Base-by-base conservation (phyloP, 2,329 filamentous ascomycete genomes). In the Westerdykella sp. region DNA sequence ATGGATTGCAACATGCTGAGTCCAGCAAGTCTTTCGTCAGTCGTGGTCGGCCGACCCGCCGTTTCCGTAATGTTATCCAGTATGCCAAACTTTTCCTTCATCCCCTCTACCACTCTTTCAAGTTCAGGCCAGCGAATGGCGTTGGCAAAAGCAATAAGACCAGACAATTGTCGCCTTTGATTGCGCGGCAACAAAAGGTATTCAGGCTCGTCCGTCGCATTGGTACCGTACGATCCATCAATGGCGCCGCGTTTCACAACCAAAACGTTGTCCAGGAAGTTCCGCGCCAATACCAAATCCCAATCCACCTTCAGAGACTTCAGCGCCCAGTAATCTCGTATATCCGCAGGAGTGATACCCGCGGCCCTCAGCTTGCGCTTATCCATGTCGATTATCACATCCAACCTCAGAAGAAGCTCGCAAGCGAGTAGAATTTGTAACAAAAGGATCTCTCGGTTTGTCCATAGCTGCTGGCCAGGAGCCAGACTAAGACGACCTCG, bases 361-460 rank as follows among this genome's bases (percentile, higher is more conserved):
- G 47, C 49, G 21, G 55, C 53, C 5, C 5, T 5, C 11, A 28
- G 11, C 25, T 9, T 28, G 7, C 25, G 25, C 25, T 28, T 10
- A 12, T 12, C 9, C 37, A 60, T 52, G 38, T 46, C 55, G 13
- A 59, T 55, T 23, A 76, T 64, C 2, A 74, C 75, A 52, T 78
- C 75, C 2, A 79, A 59, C 6, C 77, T 73, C 16, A 79, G 56
- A 9, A 79, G 62, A 4, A 80, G 62, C 54, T 80, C 77, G 6
- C 73, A 74, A 2, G 77, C 68, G 7, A 81, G 61, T 9, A 74
- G 66, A 39, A 80, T 66, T 49, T 81, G 77, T 2, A 80, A 59
- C 4, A 81, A 56, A 14, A 79, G 52, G 57, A 78, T 72, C 41
- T 78, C 76, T 38, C 75, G 68, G 47, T 78, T 73, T 25, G 57